Percentiles rank a stretch among this genome's conserved stretches.
These are phyloP conservation scores for Stropharia rugosoannulata DNA, from an alignment of 768 basidiomycete genomes.

Conservation along the genomic window DNA sequence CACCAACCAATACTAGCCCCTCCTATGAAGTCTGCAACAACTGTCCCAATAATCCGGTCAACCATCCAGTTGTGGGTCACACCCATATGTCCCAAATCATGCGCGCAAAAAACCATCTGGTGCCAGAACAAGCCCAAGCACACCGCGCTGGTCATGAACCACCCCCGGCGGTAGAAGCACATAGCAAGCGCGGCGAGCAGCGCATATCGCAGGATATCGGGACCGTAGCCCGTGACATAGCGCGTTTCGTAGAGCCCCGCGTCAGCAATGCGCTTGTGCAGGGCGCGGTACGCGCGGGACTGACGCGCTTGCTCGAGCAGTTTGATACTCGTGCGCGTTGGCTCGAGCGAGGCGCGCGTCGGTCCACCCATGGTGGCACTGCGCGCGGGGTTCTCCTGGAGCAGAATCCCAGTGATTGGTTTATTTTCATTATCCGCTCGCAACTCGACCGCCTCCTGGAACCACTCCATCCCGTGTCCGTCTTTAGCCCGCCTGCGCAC, in stretches of 20 bases:
- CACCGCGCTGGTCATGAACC: slow-evolving; percentile 74
- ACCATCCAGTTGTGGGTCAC: slow-evolving; percentile 84
- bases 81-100: slow-evolving; percentile 95
- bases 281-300: slow-evolving; percentile 74
- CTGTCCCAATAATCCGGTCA: slow-evolving; percentile 78
- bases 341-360: slow-evolving; percentile 48
- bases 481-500: slow-evolving; percentile 42
- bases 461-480: slow-evolving; percentile 50
- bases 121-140: slow-evolving; percentile 93
- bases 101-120: slow-evolving; percentile 88
- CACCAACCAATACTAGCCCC: slow-evolving; percentile 98
- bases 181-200: slow-evolving; percentile 61
- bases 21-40: slow-evolving; percentile 84
- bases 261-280: slow-evolving; percentile 71
- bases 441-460: slow-evolving; percentile 56
- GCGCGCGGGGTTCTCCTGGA: slow-evolving; percentile 43
- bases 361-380: slow-evolving; percentile 25
- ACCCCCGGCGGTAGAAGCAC: slow-evolving; percentile 58
- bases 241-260: slow-evolving; percentile 87
- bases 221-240: slow-evolving; percentile 86
- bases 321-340: slow-evolving; percentile 54
- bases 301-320: slow-evolving; percentile 60
- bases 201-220: slow-evolving; percentile 82
- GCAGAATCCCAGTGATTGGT: slow-evolving; percentile 55
- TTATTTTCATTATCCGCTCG: slow-evolving; percentile 28